These are phyloP conservation scores for Pestalotiopsis sp. DNA, from an alignment of 2,329 filamentous ascomycete species.

Conservation along the genomic window DNA sequence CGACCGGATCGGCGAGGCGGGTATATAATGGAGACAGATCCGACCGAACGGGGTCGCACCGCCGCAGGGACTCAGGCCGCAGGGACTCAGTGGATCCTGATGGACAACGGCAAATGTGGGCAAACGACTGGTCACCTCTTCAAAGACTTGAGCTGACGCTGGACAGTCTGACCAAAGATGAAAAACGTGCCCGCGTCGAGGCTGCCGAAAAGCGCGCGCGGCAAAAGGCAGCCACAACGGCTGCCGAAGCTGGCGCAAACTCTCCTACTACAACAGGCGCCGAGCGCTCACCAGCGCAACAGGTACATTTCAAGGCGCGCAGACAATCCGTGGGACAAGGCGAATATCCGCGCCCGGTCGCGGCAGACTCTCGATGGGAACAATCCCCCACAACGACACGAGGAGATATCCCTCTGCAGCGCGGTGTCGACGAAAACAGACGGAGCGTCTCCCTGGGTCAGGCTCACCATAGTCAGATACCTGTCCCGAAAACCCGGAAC, in stretches of 20 bases:
- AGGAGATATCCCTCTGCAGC: constrained; percentile 31
- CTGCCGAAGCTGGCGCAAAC: constrained; percentile 23
- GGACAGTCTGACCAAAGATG: constrained; percentile 92
- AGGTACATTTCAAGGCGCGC: constrained; percentile 35
- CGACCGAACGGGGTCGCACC: constrained; percentile 26
- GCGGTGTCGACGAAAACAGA: constrained; percentile 32
- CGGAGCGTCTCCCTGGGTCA: constrained; percentile 29
- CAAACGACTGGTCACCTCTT: constrained; percentile 84
- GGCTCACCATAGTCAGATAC: constrained; percentile 29
- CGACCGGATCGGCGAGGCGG: constrained; percentile 27
- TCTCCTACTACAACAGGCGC: constrained; percentile 17
- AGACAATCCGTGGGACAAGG: constrained; percentile 25
- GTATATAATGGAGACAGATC: constrained; percentile 29
- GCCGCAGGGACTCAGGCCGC: constrained; percentile 38
- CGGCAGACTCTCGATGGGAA: constrained; percentile 25
- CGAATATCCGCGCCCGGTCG: constrained; percentile 22
- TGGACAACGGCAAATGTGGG: constrained; percentile 60
- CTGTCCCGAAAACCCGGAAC: constrained; percentile 26
- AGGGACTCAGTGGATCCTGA: constrained; percentile 38
- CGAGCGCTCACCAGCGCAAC: constrained; percentile 27
- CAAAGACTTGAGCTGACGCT: constrained; percentile 92
- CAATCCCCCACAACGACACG: constrained; percentile 27
- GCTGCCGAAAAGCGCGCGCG: constrained; percentile 77
- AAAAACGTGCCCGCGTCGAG: constrained; percentile 83
- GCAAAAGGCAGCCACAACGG: constrained; percentile 55